Base-by-base conservation (phyloP, 2,329 filamentous ascomycete species). In the Curvularia eragrostidis region DNA sequence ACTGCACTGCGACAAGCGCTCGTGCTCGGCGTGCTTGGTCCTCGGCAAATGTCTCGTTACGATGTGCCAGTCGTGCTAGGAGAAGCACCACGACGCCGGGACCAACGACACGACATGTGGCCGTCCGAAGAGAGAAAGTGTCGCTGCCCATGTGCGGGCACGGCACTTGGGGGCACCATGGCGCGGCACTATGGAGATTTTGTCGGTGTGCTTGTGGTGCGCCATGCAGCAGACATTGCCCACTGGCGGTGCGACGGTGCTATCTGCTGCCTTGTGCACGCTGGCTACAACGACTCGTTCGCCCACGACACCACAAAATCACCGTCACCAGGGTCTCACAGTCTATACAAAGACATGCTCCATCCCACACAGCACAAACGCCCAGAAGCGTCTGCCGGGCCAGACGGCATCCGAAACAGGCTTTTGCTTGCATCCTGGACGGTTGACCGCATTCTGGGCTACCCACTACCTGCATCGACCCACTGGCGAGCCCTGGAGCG, bases 211-310 rank as follows among this genome's bases (percentile, higher is more conserved):
- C 54, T 54, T 24, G 39, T 57, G 56, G 51, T 46, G 51, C 56
- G 36, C 47, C 48, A 49, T 54, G 54, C 64, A 51, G 62, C 59
- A 57, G 63, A 59, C 46, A 46, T 48, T 50, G 46, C 44, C 55
- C 47, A 60, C 52, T 62, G 54, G 58, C 52, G 30, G 59, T 63
- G 55, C 59, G 48, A 56, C 57, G 34, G 48, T 58, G 59, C 57
- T 58, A 28, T 13, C 19, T 24, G 5, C 42, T 52, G 56, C 52
- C 55, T 34, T 52, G 42, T 52, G 48, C 42, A 47, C 50, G 21
- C 47, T 56, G 41, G 12, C 19, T 12, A 21, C 5, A 24, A 10
- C 39, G 39, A 42, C 19, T 46, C 24, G 43, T 46, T 30, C 26
- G 18, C 24, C 26, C n/a, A 21, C n/a, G 9, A 12, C 15, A 30